Percentiles rank a stretch among this genome's conserved stretches.
These are phyloP conservation scores for Ophiocordyceps camponoti-floridani DNA, from an alignment of 2,329 filamentous ascomycete genomes.

Conservation along the genomic window DNA sequence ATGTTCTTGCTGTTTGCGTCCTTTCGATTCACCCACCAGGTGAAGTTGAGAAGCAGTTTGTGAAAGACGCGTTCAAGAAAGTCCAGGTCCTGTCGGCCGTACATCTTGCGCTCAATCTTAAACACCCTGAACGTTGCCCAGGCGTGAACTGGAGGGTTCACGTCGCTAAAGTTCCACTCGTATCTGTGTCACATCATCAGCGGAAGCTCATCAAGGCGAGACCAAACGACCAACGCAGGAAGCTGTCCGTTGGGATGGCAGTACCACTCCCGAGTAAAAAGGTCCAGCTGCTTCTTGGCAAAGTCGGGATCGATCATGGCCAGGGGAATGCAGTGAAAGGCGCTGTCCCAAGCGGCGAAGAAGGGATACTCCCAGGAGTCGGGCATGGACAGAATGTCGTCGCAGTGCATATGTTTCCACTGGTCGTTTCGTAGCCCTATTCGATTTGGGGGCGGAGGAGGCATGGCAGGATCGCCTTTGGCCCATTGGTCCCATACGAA, in stretches of 20 bases:
- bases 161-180: conserved; percentile 96
- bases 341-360: conserved; percentile 93
- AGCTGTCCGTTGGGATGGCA: conserved; percentile 95
- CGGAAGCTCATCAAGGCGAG: background rate
- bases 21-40: conserved; percentile 98
- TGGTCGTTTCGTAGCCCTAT: conserved; percentile 71
- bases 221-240: conserved; percentile 44
- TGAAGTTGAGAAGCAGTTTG: conserved; percentile 89
- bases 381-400: conserved; percentile 93
- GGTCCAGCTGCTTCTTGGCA: conserved; percentile 91
- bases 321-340: conserved; percentile 88
- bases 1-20: conserved; percentile 90
- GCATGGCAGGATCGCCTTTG: conserved; percentile 77
- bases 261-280: conserved; percentile 96
- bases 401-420: conserved; percentile 90
- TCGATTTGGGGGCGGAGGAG: conserved; percentile 63
- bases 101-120: conserved; percentile 97
- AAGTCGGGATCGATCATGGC: conserved; percentile 97
- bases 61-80: conserved; percentile 95
- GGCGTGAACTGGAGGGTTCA: conserved; percentile 90
- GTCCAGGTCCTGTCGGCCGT: conserved; percentile 83
- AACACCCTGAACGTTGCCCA: conserved; percentile 93
- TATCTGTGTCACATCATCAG: conserved; percentile 24
- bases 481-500: conserved; percentile 98
- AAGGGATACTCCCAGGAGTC: conserved; percentile 98